Percentiles rank a stretch among this genome's conserved stretches.
Conservation (phyloP, 2,329 filamentous ascomycete genomes). For the Colletotrichum limetticola region DNA sequence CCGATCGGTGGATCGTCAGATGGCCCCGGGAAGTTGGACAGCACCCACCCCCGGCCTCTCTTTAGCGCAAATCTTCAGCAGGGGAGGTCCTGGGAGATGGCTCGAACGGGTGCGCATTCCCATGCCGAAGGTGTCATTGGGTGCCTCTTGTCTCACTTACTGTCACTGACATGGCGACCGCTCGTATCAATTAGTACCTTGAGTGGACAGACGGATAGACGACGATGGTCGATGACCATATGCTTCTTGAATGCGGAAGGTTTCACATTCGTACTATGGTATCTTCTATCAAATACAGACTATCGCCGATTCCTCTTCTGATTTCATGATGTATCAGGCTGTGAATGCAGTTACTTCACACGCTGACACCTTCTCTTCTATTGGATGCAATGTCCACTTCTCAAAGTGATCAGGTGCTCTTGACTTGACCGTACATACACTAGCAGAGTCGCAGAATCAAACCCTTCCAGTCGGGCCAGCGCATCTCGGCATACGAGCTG, state of each 20-base stretch:
- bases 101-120: background rate
- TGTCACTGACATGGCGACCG: background rate
- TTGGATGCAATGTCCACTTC: background rate
- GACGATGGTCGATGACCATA: background rate
- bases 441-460: background rate
- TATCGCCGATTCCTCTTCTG: background rate
- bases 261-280: background rate
- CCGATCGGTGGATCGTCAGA: constrained; percentile 1
- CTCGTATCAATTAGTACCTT: background rate
- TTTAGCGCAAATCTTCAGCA: background rate
- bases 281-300: background rate
- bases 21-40: background rate
- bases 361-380: background rate
- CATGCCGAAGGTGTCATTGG: background rate
- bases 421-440: background rate
- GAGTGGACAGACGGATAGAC: background rate
- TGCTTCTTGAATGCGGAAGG: background rate
- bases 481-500: background rate
- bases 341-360: background rate
- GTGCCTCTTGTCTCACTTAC: background rate
- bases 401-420: constrained; percentile 10
- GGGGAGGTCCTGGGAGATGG: background rate
- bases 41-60: background rate
- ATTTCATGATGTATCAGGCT: background rate
- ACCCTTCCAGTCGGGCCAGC: background rate